A percentile compares a stretch with the other conserved stretches of the same genome.
Conservation (phyloP, 805 yeast genomes). For the Yarrowia deformans region DNA sequence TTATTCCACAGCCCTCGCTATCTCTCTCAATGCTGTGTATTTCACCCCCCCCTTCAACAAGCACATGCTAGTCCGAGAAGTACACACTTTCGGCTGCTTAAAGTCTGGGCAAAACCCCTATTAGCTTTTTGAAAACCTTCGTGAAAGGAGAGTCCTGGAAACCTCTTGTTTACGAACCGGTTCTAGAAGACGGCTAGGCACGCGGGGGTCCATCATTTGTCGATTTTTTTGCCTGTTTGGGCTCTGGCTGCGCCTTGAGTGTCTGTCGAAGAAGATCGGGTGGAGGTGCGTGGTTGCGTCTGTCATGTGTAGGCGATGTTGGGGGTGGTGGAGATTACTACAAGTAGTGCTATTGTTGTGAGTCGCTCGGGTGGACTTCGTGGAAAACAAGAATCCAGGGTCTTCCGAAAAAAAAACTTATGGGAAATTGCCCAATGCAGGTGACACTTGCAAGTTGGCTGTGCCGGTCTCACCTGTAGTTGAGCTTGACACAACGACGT, state of each 20-base stretch:
- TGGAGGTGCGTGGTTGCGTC: slow-evolving; percentile 19
- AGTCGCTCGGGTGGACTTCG: neutral
- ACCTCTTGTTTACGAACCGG: neutral
- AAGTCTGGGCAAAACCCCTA: too few relatives aligned
- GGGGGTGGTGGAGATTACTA: slow-evolving; percentile 4
- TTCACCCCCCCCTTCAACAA: too few relatives aligned
- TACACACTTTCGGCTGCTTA: too few relatives aligned
- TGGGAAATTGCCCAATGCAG: neutral
- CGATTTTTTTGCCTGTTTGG: neutral
- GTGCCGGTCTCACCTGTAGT: too few relatives aligned
- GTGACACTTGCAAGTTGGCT: too few relatives aligned
- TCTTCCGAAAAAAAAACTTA: neutral
- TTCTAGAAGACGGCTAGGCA: slow-evolving; percentile 10
- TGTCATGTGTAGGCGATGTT: neutral
- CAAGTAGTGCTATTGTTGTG: neutral
- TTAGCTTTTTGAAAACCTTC: neutral
- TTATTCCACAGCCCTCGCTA: too few relatives aligned
- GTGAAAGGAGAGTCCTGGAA: neutral
- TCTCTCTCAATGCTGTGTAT: too few relatives aligned
- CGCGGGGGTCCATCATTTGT: slow-evolving; percentile 1
- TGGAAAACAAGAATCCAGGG: neutral
- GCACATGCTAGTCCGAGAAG: too few relatives aligned
- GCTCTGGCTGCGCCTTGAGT: neutral
- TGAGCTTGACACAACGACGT: too few relatives aligned
- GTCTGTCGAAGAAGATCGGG: neutral